Percentiles rank a stretch among this genome's conserved stretches.
phyloP scores from a whole-genome alignment of 1,139 yeast species.

The Kodamaea derodonti region DNA sequence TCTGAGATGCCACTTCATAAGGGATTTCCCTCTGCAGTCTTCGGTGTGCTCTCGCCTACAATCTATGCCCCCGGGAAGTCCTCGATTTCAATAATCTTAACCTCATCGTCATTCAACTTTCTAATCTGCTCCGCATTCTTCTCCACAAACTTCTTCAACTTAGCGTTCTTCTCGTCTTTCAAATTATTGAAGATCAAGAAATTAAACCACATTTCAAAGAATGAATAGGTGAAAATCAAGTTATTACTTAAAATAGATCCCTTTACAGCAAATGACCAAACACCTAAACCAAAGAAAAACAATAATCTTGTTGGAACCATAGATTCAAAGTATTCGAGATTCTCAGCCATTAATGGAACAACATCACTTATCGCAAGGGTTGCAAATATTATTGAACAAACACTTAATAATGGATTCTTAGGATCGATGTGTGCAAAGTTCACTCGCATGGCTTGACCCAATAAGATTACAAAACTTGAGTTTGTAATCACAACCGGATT shows the following conservation, averaged over 20 bases:
- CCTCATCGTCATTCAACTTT: slow-evolving; percentile 25
- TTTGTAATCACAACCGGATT: slow-evolving; percentile 39
- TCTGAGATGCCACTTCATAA: too few species aligned
- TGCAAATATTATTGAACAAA: slow-evolving; percentile 43
- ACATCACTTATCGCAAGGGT: slow-evolving; percentile 50
- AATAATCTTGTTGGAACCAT: slow-evolving; percentile 66
- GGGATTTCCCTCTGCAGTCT: too few species aligned
- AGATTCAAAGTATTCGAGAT: slow-evolving; percentile 56
- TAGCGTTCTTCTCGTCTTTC: slow-evolving; percentile 56
- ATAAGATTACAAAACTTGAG: slow-evolving; percentile 48
- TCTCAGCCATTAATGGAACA: slow-evolving; percentile 55
- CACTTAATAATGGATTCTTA: slow-evolving; percentile 50
- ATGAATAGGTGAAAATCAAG: slow-evolving; percentile 57
- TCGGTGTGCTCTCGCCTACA: too few species aligned
- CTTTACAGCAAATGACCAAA: slow-evolving; percentile 39
- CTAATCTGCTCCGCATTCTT: slow-evolving; percentile 32
- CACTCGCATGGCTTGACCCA: slow-evolving; percentile 50
- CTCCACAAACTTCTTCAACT: slow-evolving; percentile 36
- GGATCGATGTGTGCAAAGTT: slow-evolving; percentile 42
- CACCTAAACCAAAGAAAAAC: slow-evolving; percentile 50
- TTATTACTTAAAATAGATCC: slow-evolving; percentile 53
- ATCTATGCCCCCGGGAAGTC: too few species aligned
- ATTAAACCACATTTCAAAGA: slow-evolving; percentile 69
- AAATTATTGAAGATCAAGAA: slow-evolving; percentile 60
- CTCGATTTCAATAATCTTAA: slow-evolving; percentile 24